Conservation (phyloP, 192 early-diverging fungal genomes). For the Physocladia obscura region DNA sequence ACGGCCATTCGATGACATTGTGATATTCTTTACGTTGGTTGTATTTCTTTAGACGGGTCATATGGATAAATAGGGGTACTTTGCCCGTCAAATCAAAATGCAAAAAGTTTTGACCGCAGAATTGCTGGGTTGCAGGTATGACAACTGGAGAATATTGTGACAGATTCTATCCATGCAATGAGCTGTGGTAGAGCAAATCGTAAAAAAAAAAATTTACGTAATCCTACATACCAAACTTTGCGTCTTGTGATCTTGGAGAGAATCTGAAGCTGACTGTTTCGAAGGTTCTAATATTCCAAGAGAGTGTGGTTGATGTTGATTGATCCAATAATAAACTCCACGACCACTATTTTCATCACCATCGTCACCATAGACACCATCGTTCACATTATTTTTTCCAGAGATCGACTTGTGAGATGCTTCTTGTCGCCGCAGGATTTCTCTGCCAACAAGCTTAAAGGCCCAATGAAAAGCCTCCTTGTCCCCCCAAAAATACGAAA, state of each 20-base stretch:
- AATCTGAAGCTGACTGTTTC: no score
- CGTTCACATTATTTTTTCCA: background rate
- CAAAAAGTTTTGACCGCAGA: conserved; percentile 9
- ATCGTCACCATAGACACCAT: background rate
- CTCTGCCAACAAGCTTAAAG: conserved; percentile 5
- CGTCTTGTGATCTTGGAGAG: background rate
- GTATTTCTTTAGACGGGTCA: conserved; percentile 9
- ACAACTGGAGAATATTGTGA: background rate
- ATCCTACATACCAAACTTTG: background rate
- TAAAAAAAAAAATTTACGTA: background rate
- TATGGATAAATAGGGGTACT: conserved; percentile 8
- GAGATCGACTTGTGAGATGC: no score
- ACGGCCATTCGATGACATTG: background rate
- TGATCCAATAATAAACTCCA: background rate
- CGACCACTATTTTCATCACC: background rate
- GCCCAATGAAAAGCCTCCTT: conserved; percentile 24
- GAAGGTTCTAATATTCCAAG: background rate
- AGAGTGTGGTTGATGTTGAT: background rate
- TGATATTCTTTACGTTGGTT: background rate
- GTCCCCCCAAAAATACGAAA: conserved; percentile 7
- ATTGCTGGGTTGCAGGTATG: background rate
- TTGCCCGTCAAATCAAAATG: background rate
- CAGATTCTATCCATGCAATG: background rate
- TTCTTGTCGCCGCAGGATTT: no score
- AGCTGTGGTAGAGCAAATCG: background rate